phyloP scores from a whole-genome alignment of 2,329 filamentous ascomycete genomes.

The Sphaerostilbella broomeana region DNA sequence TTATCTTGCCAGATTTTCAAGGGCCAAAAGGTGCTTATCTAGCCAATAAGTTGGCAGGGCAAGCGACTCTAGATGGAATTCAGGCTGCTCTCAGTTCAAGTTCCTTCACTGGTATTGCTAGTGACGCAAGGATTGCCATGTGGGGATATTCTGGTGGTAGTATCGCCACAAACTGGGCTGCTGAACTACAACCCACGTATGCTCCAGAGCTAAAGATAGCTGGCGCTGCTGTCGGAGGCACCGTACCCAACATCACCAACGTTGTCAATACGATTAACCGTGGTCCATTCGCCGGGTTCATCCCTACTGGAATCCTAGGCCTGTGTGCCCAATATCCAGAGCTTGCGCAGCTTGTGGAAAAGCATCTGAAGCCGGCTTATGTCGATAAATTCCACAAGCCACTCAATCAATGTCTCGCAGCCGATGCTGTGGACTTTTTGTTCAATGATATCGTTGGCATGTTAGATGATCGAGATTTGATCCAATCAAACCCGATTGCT shows the following conservation, averaged over 20 bases:
- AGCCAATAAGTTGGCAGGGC: constrained; percentile 33
- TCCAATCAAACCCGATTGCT: constrained; percentile 15
- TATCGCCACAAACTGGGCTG: constrained; percentile 5
- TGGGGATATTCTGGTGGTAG: constrained; percentile 33
- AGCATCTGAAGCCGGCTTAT: constrained; percentile 15
- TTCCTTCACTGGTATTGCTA: constrained; percentile 23
- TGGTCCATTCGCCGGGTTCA: constrained; percentile 15
- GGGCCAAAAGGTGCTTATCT: constrained; percentile 37
- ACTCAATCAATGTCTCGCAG: constrained; percentile 19
- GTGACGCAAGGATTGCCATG: constrained; percentile 30
- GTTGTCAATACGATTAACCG: constrained; percentile 15
- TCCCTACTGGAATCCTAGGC: constrained; percentile 18
- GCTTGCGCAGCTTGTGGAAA: constrained; percentile 10
- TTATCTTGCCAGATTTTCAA: constrained; percentile 43
- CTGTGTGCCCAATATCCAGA: constrained; percentile 17
- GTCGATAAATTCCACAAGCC: constrained; percentile 24
- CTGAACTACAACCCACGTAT: constrained; percentile 14
- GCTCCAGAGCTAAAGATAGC: constrained; percentile 21
- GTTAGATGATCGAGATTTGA: constrained; percentile 30
- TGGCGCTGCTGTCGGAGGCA: constrained; percentile 20
- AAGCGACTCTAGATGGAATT: constrained; percentile 38
- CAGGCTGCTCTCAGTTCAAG: constrained; percentile 31
- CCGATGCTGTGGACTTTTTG: constrained; percentile 20
- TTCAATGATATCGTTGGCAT: constrained; percentile 32
- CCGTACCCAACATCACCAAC: constrained; percentile 10